Evolutionary conservation across 2,329 filamentous ascomycete species (phyloP), one percentile per base, ranked within the genome.

Genomic region (Alternaria dauci): DNA sequence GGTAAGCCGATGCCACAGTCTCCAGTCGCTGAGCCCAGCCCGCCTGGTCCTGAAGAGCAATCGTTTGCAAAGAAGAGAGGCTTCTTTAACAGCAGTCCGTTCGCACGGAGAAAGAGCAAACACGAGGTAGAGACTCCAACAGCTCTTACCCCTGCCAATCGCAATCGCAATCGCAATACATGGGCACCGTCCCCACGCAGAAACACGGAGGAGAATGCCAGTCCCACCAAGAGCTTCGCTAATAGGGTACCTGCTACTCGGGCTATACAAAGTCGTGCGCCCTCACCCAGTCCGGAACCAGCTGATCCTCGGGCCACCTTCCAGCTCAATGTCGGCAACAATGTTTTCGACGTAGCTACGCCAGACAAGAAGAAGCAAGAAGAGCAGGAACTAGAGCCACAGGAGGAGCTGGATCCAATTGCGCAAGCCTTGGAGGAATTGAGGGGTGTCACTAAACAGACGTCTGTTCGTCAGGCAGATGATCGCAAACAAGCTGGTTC

Each of bases 21-120:
- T 8, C 67, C 68, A 5, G 61, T 73, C 38, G 41, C 65, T 18
- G 70, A 72, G 36, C 61, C 64, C 14, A 70, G 63, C 26, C 72
- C 73, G 9, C 48, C 68, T 8, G 76, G 77, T 8, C 48, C 68
- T 8, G 76, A 78, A 36, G 73, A 76, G 11, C 66, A 30, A 73
- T 85, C 88, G 47, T 82, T 93, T 16, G 84, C 86, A 63, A 89
- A 89, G 80, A 88, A 88, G 78, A 96, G 92, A 61, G 91, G 92
- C 1, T 97, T 98, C 80, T 96, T 99, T 81, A 93, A 93, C 74
- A 94, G 91, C 74, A 94, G 91, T 67, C 94, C 94, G 0, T 99
- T 99, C 82, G 66, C 64, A n/a, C 87, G 94, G 32, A 88, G 94
- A 56, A 97, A 96, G 86, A 97, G 94, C 76, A 93, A 90, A 71